Conservation (phyloP, 148 eudicot species). For the Simmondsia chinensis region DNA sequence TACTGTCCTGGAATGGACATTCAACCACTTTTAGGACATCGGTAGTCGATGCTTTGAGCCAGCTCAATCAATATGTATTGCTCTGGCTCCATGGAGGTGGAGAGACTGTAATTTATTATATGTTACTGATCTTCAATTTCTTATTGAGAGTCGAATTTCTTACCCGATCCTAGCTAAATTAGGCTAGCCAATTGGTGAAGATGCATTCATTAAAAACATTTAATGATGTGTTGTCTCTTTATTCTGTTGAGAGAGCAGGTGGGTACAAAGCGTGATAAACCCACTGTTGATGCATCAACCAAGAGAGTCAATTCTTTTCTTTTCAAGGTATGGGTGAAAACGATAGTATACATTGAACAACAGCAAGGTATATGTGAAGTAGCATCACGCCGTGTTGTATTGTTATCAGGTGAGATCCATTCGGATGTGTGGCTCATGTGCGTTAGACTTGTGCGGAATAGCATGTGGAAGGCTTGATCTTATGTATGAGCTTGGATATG, state of each 20-base stretch:
- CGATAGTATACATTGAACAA: no score
- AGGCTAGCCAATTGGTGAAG: neutral
- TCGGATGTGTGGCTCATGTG: conserved; percentile 91
- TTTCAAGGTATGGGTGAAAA: conserved; percentile 51
- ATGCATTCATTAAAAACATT: neutral
- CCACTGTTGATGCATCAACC: conserved; percentile 61
- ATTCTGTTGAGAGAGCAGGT: conserved; percentile 39
- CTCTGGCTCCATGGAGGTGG: no score
- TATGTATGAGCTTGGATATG: conserved; percentile 63
- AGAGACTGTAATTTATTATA: no score
- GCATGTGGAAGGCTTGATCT: conserved; percentile 90
- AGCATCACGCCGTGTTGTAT: neutral
- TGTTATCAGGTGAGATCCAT: conserved; percentile 77
- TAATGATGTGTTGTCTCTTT: conserved; percentile 3
- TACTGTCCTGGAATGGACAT: no score
- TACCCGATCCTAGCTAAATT: neutral
- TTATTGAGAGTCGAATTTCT: no score
- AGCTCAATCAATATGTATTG: no score
- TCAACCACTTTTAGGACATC: no score
- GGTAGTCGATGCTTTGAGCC: no score
- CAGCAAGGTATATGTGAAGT: neutral
- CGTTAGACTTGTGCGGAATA: conserved; percentile 82
- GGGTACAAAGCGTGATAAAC: conserved; percentile 62
- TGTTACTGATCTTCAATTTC: no score
- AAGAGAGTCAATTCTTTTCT: conserved; percentile 69